These are phyloP conservation scores for Phialophora macrospora DNA, from an alignment of 2,329 filamentous ascomycete genomes.

Conservation along the genomic window DNA sequence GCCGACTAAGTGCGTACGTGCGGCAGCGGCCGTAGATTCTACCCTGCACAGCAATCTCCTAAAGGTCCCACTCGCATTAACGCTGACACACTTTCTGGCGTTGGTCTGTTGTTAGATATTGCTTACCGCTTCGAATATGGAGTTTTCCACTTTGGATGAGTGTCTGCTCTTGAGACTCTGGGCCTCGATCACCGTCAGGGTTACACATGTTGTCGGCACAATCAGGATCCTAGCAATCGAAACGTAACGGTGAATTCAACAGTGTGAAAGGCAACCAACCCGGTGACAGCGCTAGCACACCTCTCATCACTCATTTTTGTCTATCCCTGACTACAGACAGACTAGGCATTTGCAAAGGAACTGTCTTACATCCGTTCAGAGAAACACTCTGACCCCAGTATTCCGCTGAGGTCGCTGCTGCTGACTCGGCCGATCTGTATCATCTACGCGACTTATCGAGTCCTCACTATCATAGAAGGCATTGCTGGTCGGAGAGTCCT, in stretches of 20 bases:
- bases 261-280: neutral
- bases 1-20: neutral
- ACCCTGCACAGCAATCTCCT: neutral
- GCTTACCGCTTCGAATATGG: neutral
- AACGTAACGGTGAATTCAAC: neutral
- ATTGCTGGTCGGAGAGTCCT: neutral
- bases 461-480: neutral
- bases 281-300: neutral
- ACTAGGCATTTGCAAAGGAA: neutral
- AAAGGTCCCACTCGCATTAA: neutral
- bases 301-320: neutral
- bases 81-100: no score
- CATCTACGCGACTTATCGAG: neutral
- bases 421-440: neutral
- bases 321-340: neutral
- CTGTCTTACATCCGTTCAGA: neutral
- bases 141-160: neutral
- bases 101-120: neutral
- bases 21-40: neutral
- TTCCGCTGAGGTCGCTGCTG: neutral
- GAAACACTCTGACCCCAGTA: neutral
- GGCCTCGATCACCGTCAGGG: neutral
- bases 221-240: neutral
- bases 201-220: neutral
- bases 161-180: neutral